Conservation (phyloP, 2,329 filamentous ascomycete genomes). For the Myriosclerotinia duriaeana region DNA sequence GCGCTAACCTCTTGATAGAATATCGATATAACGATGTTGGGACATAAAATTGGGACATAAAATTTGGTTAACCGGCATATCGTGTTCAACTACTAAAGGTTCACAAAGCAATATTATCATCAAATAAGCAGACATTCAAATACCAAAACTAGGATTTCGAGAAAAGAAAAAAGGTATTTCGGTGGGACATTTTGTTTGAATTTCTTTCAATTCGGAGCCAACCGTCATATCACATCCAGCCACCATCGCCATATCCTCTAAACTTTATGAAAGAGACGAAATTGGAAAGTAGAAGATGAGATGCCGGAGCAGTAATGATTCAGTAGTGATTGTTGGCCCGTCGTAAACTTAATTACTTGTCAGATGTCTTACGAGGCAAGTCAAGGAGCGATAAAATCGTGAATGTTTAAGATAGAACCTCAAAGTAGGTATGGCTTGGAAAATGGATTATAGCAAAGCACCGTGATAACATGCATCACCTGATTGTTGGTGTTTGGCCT, state of each 20-base stretch:
- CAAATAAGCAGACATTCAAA: neutral
- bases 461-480: neutral
- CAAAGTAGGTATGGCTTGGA: neutral
- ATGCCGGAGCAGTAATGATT: neutral
- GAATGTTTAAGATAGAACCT: neutral
- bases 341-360: neutral
- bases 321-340: too few species aligned
- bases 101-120: neutral
- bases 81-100: neutral
- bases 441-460: neutral
- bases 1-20: neutral
- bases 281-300: neutral
- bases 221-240: neutral
- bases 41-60: neutral
- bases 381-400: neutral
- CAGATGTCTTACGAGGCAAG: too few species aligned
- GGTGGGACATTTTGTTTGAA: neutral
- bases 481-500: neutral
- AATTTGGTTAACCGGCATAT: neutral
- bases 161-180: neutral
- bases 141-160: neutral
- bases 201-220: neutral
- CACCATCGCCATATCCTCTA: neutral
- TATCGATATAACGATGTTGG: neutral
- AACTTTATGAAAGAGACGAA: neutral